Evolutionary conservation across 1,284 basidiomycete genomes (phyloP), one percentile per base, ranked within the genome.

Genomic region (Apiotrichum gamsii): DNA sequence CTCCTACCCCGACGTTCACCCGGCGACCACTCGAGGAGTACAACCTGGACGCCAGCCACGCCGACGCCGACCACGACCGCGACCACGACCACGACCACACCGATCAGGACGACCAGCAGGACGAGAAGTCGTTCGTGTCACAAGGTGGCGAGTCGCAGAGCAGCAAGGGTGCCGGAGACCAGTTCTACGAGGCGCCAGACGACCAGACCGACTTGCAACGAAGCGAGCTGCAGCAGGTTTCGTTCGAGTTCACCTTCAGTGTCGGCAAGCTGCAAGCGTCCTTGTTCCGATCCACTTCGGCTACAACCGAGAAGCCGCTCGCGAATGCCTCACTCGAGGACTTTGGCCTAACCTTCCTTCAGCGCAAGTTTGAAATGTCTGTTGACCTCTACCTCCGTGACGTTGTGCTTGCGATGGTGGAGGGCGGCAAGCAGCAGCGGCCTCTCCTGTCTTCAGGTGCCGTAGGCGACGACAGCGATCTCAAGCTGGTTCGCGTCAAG

Each of bases 181-280:
- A 82, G 46, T 90, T 89, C 68, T 88, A 83, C 54, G 86, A 90
- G 58, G 84, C 82, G 2, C 77, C 79, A 19, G 83, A 88, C 43
- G 82, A 82, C 39, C 75, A 76, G 21, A 73, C 76, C 8, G 77
- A 81, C 61, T 85, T 85, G n/a, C 38, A 30, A 32, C 43, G 59
- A 60, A 41, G 55, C 58, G 82, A 83, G 53, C 68, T 87, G 32
- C 83, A 81, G 57, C 95, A 97, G 65, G 85, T 86, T 61, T 79
- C 80, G 1, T 90, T 98, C 58, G 88, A 96, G 71, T 77, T 98
- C 55, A 77, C 85, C 41, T 97, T 99, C 72, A 77, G 83, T 30
- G 96, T 98, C 31, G 89, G 91, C 48, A 81, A 81, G 45, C 76
- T 99, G n/a, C 80, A 85, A 45, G 90, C 85, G 0, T 83, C 85